Evolutionary conservation across 192 early-diverging fungal species (phyloP).

Genomic region (Coemansia sp.): DNA sequence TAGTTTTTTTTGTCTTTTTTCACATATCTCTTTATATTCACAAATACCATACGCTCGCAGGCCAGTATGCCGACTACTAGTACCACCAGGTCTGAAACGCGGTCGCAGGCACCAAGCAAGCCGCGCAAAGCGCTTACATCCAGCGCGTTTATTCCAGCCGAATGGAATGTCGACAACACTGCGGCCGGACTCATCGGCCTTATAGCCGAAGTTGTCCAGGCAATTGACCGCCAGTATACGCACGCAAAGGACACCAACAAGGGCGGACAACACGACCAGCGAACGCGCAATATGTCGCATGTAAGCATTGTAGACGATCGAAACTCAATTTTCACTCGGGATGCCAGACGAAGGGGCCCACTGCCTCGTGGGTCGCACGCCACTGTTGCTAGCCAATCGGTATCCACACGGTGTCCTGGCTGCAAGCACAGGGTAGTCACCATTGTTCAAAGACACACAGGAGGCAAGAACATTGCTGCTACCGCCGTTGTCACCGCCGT

Average conservation of each 20-base stretch:
- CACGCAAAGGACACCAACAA: conserved; percentile 13
- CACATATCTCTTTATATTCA: neutral
- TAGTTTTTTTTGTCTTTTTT: neutral
- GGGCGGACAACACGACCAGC: conserved; percentile 11
- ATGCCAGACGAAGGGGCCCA: conserved; percentile 17
- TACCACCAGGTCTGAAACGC: neutral
- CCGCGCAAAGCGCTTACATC: conserved; percentile 32
- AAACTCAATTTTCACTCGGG: conserved; percentile 41
- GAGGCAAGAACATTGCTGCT: conserved; percentile 50
- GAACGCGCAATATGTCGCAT: conserved; percentile 17
- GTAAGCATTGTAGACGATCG: conserved; percentile 39
- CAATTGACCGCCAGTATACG: conserved; percentile 32
- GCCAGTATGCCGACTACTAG: conserved; percentile 6
- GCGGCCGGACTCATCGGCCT: conserved; percentile 26
- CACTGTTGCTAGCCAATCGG: conserved; percentile 25
- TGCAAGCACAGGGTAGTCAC: conserved; percentile 39
- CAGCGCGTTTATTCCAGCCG: conserved; percentile 41
- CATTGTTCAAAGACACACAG: conserved; percentile 40
- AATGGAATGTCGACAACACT: conserved; percentile 39
- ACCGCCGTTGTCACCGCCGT: conserved; percentile 38
- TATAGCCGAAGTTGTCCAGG: conserved; percentile 37
- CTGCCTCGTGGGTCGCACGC: conserved; percentile 41
- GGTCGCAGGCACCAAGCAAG: conserved; percentile 8
- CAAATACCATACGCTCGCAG: neutral
- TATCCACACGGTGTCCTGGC: conserved; percentile 38